Evolutionary conservation across 2,329 filamentous ascomycete species (phyloP).

Genomic region (Tolypocladium tundrense): DNA sequence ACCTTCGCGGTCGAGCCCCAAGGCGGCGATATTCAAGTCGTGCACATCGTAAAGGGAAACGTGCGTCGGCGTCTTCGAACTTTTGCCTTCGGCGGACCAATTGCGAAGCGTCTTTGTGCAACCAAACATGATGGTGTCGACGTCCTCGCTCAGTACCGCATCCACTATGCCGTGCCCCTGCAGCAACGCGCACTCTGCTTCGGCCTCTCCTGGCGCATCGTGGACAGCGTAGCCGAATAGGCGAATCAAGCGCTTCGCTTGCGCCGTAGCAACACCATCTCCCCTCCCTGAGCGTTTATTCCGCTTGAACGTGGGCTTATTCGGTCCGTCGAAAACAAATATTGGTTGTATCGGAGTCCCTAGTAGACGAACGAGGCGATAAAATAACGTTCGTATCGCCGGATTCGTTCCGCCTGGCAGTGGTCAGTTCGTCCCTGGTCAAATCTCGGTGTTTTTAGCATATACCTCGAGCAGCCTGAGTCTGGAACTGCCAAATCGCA

Average conservation of each 20-base stretch:
- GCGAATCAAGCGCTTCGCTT: constrained; percentile 74
- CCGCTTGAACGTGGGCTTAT: constrained; percentile 80
- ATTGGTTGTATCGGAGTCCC: constrained; percentile 72
- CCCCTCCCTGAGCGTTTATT: constrained; percentile 64
- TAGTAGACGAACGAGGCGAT: constrained; percentile 71
- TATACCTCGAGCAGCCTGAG: constrained; percentile 65
- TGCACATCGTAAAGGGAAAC: constrained; percentile 68
- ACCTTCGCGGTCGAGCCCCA: constrained; percentile 67
- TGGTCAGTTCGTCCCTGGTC: constrained; percentile 1
- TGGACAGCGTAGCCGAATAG: constrained; percentile 79
- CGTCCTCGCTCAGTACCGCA: constrained; percentile 90
- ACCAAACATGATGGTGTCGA: constrained; percentile 96
- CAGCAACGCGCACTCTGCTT: constrained; percentile 86
- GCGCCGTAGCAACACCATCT: constrained; percentile 57
- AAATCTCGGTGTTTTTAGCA: background rate
- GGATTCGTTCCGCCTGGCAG: constrained; percentile 69
- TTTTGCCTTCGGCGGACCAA: constrained; percentile 65
- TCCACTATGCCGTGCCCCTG: constrained; percentile 79
- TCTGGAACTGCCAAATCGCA: constrained; percentile 95
- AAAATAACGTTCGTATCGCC: constrained; percentile 84
- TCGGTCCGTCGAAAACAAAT: constrained; percentile 82
- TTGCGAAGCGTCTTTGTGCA: constrained; percentile 69
- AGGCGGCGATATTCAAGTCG: constrained; percentile 35
- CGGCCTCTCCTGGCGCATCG: constrained; percentile 86
- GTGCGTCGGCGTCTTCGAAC: constrained; percentile 67